Base-by-base conservation (phyloP, 2,329 filamentous ascomycete species). In the Rhynchosporium graminicola region DNA sequence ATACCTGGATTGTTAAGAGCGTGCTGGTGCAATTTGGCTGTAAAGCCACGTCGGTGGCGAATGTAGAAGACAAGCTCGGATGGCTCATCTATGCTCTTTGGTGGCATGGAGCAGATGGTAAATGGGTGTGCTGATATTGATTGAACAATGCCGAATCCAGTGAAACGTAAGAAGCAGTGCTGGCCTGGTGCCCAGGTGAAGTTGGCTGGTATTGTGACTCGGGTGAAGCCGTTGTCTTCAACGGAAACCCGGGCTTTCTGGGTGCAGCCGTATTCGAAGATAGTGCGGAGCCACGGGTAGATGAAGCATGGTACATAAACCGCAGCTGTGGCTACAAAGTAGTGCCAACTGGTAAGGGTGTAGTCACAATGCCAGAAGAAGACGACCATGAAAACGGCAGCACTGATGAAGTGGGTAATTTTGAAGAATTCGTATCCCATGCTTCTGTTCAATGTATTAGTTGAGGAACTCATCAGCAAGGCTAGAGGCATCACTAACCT, bases 381-480 rank as follows among this genome's bases (percentile, higher is more conserved):
- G 3, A 45, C 33, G 12, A 58, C 9, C 20, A 58, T 58, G 28
- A 62, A 62, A 3, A 58, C 45, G 42, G 20, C 33, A 42, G 36
- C 46, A 29, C 52, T 15, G 31, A 45, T 10, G 45, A 51, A 58
- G 28, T 62, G 58, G 2, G 58, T n/a, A 4, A 54, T 20, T 20
- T 60, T 60, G 58, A 62, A 57, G 45, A 62, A 58, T 33, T 62
- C 60, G 36, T 62, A 62, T 10, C 45, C 26, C 33, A 50, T 45
- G n/a, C 50, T 62, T 33, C 60, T 62, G 26, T 57, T 20, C 6
- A 13, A 12, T 8, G 29, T 28, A 13, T 60, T 13, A 60, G 13
- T n/a, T 46, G 43, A 46, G n/a, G 5, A 8, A 43, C 10, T 8
- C 43, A 46, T n/a, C 4, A n/a, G 5, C 3, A 20, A n/a, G 43